These are phyloP conservation scores for Lolium perenne DNA, from an alignment of 176 grass and related monocot genomes.

Conservation along the genomic window DNA sequence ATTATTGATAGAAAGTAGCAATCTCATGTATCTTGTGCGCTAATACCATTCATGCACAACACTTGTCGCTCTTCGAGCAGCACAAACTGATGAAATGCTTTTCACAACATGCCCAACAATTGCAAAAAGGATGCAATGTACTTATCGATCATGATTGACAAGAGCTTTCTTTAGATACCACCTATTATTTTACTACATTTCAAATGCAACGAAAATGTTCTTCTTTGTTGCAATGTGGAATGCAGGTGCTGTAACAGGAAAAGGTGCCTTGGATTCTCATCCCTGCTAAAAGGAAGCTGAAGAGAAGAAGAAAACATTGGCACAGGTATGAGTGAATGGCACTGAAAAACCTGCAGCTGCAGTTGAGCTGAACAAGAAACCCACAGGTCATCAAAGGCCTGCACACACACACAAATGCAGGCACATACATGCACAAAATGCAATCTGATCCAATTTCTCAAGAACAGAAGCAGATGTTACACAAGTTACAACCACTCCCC, in stretches of 20 bases:
- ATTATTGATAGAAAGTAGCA: constrained; percentile 50
- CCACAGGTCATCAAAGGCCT: constrained; percentile 38
- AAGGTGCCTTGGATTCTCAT: constrained; percentile 48
- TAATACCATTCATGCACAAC: constrained; percentile 44
- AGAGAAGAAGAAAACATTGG: constrained; percentile 33
- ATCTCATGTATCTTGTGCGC: constrained; percentile 22
- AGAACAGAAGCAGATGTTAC: constrained; percentile 52
- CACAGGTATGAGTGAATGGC: constrained; percentile 42
- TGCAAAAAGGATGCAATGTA: constrained; percentile 44
- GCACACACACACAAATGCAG: constrained; percentile 18
- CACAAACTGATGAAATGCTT: constrained; percentile 44
- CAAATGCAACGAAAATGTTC: background rate
- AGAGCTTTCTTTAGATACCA: constrained; percentile 33
- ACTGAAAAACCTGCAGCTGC: constrained; percentile 41
- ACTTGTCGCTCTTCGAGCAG: constrained; percentile 27
- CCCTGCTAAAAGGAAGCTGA: constrained; percentile 24
- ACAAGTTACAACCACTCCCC: constrained; percentile 49
- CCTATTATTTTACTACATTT: constrained; percentile 28
- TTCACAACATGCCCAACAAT: constrained; percentile 49
- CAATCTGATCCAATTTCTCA: constrained; percentile 57
- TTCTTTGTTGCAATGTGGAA: background rate
- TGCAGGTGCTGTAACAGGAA: constrained; percentile 26
- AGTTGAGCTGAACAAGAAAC: constrained; percentile 53
- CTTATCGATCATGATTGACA: constrained; percentile 45
- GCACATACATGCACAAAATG: constrained; percentile 34